A percentile compares a stretch with the other conserved stretches of the same genome.
Conservation (phyloP, 306 rosid species). For the Begonia loranthoides region DNA sequence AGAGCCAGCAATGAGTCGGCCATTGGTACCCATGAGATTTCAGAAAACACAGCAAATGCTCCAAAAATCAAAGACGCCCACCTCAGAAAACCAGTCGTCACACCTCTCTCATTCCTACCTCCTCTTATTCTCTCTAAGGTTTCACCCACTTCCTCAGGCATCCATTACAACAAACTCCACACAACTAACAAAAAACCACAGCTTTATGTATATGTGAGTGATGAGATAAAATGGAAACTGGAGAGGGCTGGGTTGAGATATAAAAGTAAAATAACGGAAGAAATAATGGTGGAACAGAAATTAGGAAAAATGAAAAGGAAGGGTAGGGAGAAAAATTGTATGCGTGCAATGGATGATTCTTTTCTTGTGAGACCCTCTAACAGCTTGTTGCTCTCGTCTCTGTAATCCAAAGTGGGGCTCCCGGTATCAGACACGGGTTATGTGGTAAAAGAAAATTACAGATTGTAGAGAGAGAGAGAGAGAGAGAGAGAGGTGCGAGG, state of each 20-base stretch:
- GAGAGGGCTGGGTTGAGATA: constrained; percentile 8
- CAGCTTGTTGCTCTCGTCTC: constrained; percentile 9
- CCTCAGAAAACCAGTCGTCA: constrained; percentile 6
- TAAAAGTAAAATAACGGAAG: constrained; percentile 3
- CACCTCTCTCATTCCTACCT: constrained; percentile 4
- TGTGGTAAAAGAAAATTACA: neutral
- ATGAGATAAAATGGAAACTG: constrained; percentile 3
- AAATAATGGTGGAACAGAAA: neutral
- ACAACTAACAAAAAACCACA: constrained; percentile 6
- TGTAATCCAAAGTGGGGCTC: constrained; percentile 14
- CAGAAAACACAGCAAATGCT: constrained; percentile 14
- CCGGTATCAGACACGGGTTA: constrained; percentile 6
- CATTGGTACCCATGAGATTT: constrained; percentile 63
- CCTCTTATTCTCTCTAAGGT: constrained; percentile 4
- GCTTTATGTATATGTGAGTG: too few relatives aligned
- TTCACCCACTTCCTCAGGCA: constrained; percentile 11
- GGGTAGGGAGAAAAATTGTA: neutral
- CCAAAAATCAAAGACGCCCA: constrained; percentile 15
- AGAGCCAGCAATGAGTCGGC: constrained; percentile 93
- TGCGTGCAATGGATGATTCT: constrained; percentile 16
- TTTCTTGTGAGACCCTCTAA: constrained; percentile 17
- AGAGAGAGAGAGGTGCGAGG: neutral
- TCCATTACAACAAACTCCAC: constrained; percentile 4
- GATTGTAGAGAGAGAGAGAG: constrained; percentile 3
- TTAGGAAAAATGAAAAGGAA: neutral